phyloP scores from a whole-genome alignment of 257 asterid species.

The Ilex aquifolium region DNA sequence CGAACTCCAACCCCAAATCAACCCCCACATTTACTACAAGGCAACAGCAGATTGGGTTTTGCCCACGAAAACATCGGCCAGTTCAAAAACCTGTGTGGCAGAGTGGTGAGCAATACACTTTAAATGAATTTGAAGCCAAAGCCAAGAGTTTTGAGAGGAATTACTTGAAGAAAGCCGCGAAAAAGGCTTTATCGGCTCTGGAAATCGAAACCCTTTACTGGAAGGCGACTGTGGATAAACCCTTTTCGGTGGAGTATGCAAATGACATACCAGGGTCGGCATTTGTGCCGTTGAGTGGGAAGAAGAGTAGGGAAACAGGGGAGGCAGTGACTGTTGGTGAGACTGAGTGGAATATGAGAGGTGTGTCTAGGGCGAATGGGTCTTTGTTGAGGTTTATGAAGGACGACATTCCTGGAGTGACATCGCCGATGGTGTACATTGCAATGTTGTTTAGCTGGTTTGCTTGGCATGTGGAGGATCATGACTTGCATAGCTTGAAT shows the following conservation, averaged over 20 bases:
- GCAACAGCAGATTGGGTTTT: slow-evolving; percentile 98
- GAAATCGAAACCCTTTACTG: slow-evolving; percentile 84
- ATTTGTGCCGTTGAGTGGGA: slow-evolving; percentile 32
- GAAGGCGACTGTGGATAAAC: slow-evolving; percentile 94
- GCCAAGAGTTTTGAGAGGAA: slow-evolving; percentile 76
- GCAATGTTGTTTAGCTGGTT: slow-evolving; percentile 99
- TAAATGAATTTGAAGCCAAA: slow-evolving; percentile 70
- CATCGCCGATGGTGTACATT: slow-evolving; percentile 96
- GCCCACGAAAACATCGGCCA: slow-evolving; percentile 88
- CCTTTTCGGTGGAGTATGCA: slow-evolving; percentile 90
- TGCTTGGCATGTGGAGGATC: slow-evolving; percentile 99
- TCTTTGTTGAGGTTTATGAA: slow-evolving; percentile 92
- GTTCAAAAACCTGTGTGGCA: slow-evolving; percentile 98
- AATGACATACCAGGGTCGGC: slow-evolving; percentile 99
- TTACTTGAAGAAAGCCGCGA: slow-evolving; percentile 54
- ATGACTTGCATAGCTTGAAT: slow-evolving; percentile 98
- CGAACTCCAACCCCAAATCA: slow-evolving; percentile 21
- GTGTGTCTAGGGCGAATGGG: slow-evolving; percentile 76
- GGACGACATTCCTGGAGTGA: slow-evolving; percentile 98
- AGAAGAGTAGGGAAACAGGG: slow-evolving; percentile 33
- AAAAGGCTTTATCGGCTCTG: slow-evolving; percentile 46
- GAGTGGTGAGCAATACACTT: slow-evolving; percentile 80
- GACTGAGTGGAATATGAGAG: slow-evolving; percentile 98
- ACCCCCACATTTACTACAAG: slow-evolving; percentile 86
- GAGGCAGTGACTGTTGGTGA: slow-evolving; percentile 54